Evolutionary conservation across 2,329 filamentous ascomycete genomes (phyloP), one percentile per base, ranked within the genome.

Genomic region (Lecanosticta acicola): DNA sequence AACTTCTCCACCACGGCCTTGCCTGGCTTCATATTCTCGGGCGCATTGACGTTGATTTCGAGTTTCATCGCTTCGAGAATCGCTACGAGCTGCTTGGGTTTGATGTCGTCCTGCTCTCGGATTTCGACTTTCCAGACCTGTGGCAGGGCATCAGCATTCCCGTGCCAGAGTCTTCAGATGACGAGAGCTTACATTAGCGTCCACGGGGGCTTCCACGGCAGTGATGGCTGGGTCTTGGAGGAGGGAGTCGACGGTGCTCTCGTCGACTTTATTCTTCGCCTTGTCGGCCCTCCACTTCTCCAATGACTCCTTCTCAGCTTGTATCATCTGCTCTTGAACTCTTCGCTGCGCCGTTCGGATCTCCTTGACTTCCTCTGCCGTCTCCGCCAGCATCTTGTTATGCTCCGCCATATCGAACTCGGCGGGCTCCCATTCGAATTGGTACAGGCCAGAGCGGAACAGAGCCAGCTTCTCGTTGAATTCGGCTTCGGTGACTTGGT

Each of bases 361-460:
- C 8, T 59, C 54, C 19, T 55, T 60, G 1, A 77, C 75, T 54
- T 79, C 76, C 1, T 70, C 68, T 18, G 55, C 62, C 1, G 73
- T 77, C 1, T 68, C 63, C 2, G 55, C 51, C 8, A 79, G 65
- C 39, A 79, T 52, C 41, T 61, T 54, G 46, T 80, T 79, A 57
- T 80, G 76, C 48, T 71, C 70, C 4, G 62, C 70, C 74, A 80
- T 78, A 48, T 80, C 77, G 48, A 80, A 79, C 17, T 68, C 65
- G 0, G 68, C 63, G 1, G 73, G 62, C 42, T 77, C 70, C 56
- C 68, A 74, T 44, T 76, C 62, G 57, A 75, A 80, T 39, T 72
- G 61, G 48, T 78, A 80, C 36, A 68, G 61, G 0, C 77, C 77
- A 13, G 70, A 69, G 18, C 70, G 63, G 57, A 77, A 80, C 1